These are phyloP conservation scores for Arthrobotrys iridis DNA, from an alignment of 2,329 filamentous ascomycete species.

Conservation along the genomic window DNA sequence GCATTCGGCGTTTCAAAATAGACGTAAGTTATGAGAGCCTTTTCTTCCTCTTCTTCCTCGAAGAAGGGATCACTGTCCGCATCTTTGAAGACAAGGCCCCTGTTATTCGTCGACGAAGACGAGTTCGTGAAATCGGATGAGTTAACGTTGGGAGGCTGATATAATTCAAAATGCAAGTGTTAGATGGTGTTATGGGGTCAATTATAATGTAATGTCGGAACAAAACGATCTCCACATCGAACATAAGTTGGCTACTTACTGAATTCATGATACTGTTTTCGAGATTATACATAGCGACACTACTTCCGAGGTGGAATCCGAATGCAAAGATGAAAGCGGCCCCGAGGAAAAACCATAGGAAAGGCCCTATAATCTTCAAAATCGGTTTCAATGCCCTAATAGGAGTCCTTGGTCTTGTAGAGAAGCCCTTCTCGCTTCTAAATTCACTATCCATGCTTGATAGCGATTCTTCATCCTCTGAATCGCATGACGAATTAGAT, in stretches of 20 bases:
- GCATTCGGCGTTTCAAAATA: constrained; percentile 60
- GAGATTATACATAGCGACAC: neutral
- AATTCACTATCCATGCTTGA: neutral
- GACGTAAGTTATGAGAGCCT: constrained; percentile 60
- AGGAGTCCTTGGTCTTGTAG: neutral
- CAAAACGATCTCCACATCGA: no score
- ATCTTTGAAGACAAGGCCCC: neutral
- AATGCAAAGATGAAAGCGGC: neutral
- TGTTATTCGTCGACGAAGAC: neutral
- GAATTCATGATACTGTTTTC: neutral
- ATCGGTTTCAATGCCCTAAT: neutral
- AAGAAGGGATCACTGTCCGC: no score
- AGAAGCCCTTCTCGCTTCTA: neutral
- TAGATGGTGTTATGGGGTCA: no score
- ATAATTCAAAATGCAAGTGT: no score
- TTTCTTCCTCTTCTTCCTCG: neutral
- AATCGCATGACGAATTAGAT: neutral
- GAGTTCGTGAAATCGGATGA: neutral
- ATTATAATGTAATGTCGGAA: no score
- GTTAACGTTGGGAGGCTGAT: no score
- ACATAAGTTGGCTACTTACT: no score
- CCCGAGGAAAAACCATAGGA: neutral
- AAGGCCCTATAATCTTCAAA: neutral
- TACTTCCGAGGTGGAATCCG: neutral
- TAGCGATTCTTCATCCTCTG: neutral